Evolutionary conservation across 2,329 filamentous ascomycete genomes (phyloP).

Genomic region (Mycogone perniciosa): DNA sequence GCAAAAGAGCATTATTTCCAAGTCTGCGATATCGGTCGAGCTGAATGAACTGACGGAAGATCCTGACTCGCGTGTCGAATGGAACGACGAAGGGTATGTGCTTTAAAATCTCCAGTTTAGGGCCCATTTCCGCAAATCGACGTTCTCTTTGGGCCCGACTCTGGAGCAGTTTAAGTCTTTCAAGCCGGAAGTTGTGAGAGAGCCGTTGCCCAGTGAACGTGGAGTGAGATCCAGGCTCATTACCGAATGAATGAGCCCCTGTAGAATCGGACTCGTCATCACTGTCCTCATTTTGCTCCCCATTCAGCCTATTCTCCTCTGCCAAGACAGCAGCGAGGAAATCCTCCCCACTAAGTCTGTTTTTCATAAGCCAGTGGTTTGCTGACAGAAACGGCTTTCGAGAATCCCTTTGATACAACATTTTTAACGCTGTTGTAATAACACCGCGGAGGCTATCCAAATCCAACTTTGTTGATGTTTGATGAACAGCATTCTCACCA

Average conservation of each 20-base stretch:
- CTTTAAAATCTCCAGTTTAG: constrained; percentile 81
- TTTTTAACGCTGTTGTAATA: constrained; percentile 72
- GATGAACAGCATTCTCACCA: not conserved
- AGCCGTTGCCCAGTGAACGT: constrained; percentile 50
- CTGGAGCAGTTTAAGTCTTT: constrained; percentile 57
- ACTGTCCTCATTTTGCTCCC: constrained; percentile 33
- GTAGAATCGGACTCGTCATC: constrained; percentile 24
- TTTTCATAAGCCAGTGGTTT: constrained; percentile 92
- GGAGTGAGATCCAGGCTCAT: constrained; percentile 21
- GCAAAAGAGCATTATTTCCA: constrained; percentile 13
- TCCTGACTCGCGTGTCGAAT: constrained; percentile 82
- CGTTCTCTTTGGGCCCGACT: constrained; percentile 62
- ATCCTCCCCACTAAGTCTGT: constrained; percentile 76
- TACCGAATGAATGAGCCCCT: constrained; percentile 27
- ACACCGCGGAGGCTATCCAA: constrained; percentile 73
- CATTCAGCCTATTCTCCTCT: constrained; percentile 75
- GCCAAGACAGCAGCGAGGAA: constrained; percentile 82
- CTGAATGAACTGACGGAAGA: constrained; percentile 88
- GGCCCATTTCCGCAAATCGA: constrained; percentile 71
- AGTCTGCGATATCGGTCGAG: constrained; percentile 49
- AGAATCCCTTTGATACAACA: constrained; percentile 91
- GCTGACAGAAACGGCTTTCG: constrained; percentile 73
- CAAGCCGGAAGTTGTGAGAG: constrained; percentile 57
- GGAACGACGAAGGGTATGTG: constrained; percentile 98
- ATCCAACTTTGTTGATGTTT: constrained; percentile 43